Evolutionary conservation across 2,329 filamentous ascomycete species (phyloP).

Genomic region (Neonectria hederae): DNA sequence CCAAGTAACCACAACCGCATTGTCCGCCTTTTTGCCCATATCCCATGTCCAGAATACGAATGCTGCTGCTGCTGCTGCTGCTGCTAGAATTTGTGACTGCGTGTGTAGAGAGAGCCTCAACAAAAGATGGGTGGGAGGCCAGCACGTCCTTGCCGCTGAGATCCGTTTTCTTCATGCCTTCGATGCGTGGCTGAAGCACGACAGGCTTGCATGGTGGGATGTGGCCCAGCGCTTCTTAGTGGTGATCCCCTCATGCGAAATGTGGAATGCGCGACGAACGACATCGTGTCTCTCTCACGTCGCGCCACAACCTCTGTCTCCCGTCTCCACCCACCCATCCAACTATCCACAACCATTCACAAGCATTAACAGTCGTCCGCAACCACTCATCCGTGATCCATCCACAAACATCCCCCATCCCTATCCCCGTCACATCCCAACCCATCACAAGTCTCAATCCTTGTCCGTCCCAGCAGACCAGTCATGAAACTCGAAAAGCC

Average conservation of each 20-base stretch:
- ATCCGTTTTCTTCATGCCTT: conserved; percentile 18
- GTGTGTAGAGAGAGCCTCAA: conserved; percentile 15
- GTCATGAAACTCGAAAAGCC: conserved; percentile 15
- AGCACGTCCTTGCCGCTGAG: not conserved
- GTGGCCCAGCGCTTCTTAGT: not conserved
- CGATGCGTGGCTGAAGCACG: conserved; percentile 23
- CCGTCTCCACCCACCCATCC: not conserved
- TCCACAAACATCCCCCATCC: conserved; percentile 19
- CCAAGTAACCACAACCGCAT: conserved; percentile 9
- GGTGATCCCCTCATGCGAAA: conserved; percentile 14
- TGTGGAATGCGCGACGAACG: conserved; percentile 19
- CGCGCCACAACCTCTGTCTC: conserved; percentile 20
- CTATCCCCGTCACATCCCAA: conserved; percentile 2
- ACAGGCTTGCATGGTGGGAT: conserved; percentile 1
- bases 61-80: too few relatives aligned
- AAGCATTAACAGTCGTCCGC: conserved; percentile 1
- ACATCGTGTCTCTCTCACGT: conserved; percentile 23
- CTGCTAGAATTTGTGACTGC: too few relatives aligned
- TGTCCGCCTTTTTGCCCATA: not conserved
- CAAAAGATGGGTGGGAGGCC: conserved; percentile 3
- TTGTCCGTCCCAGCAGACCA: conserved; percentile 8
- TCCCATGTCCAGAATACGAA: not conserved
- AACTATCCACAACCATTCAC: not conserved
- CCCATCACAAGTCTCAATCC: conserved; percentile 24
- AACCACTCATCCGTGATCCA: conserved; percentile 4